Evolutionary conservation across 2,329 filamentous ascomycete species (phyloP).

Genomic region (Apiospora phragmitis): DNA sequence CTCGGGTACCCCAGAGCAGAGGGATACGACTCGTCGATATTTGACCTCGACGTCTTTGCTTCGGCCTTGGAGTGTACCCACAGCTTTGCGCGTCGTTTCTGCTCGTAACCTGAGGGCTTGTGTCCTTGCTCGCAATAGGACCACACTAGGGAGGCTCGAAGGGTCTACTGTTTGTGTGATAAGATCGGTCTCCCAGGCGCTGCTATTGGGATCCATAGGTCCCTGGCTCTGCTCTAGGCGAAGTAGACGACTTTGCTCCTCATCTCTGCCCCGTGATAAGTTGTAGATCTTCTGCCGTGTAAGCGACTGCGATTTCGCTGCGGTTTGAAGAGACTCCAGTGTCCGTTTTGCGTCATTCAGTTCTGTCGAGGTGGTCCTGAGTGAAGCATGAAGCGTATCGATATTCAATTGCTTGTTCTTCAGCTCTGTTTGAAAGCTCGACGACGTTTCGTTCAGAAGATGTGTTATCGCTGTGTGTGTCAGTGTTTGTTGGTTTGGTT

Average conservation of each 20-base stretch:
- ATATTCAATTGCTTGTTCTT: constrained; percentile 81
- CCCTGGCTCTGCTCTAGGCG: constrained; percentile 46
- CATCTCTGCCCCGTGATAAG: constrained; percentile 70
- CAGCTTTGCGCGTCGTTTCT: constrained; percentile 64
- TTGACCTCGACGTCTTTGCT: constrained; percentile 84
- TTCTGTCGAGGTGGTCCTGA: constrained; percentile 77
- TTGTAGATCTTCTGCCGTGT: constrained; percentile 74
- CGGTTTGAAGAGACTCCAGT: constrained; percentile 69
- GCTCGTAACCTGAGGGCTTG: constrained; percentile 72
- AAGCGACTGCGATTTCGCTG: constrained; percentile 65
- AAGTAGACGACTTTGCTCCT: constrained; percentile 60
- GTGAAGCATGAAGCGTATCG: constrained; percentile 76
- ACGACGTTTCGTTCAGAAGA: constrained; percentile 75
- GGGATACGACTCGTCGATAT: constrained; percentile 82
- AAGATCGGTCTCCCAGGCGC: constrained; percentile 57
- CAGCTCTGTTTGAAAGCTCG: constrained; percentile 78
- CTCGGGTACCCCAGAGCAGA: constrained; percentile 82
- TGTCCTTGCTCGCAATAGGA: constrained; percentile 66
- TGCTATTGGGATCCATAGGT: constrained; percentile 45
- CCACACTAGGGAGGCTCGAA: constrained; percentile 55
- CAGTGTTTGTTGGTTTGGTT: constrained; percentile 23
- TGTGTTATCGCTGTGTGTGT: constrained; percentile 70
- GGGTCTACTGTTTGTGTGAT: constrained; percentile 37
- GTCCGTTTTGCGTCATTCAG: constrained; percentile 75
- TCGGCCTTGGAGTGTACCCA: constrained; percentile 71